Evolutionary conservation across 495 filamentous ascomycete species (phyloP).

Genomic region (Penicillium steckii): DNA sequence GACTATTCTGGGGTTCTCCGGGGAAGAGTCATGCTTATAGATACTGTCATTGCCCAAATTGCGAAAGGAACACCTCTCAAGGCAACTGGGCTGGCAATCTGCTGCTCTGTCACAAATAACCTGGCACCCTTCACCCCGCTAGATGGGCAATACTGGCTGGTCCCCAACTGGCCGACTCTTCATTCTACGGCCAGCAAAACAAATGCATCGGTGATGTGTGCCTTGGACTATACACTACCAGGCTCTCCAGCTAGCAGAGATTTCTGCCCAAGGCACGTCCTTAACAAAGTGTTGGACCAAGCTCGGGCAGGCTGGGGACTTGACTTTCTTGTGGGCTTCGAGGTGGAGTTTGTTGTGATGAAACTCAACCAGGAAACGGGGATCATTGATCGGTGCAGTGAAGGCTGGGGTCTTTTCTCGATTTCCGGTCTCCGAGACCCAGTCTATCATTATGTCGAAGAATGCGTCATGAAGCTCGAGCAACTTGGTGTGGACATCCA

Average conservation of each 20-base stretch:
- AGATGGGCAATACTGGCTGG: not conserved
- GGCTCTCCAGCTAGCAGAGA: not conserved
- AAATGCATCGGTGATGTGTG: not conserved
- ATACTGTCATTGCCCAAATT: constrained; percentile 3
- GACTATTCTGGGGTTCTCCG: constrained; percentile 15
- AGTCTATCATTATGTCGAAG: constrained; percentile 50
- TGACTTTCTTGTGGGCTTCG: constrained; percentile 64
- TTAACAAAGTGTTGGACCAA: constrained; percentile 1
- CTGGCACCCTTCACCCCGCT: not conserved
- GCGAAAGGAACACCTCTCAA: constrained; percentile 4
- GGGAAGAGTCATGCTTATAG: constrained; percentile 6
- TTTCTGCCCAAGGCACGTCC: constrained; percentile 1
- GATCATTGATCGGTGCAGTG: constrained; percentile 1
- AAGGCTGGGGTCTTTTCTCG: constrained; percentile 12
- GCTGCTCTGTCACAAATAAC: not conserved
- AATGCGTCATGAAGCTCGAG: constrained; percentile 52
- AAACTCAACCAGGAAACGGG: not conserved
- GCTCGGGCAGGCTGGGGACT: not conserved
- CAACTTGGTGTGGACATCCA: constrained; percentile 56
- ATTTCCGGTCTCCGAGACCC: constrained; percentile 51
- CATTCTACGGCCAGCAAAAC: not conserved
- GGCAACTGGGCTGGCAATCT: not conserved
- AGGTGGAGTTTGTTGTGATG: constrained; percentile 69
- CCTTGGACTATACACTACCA: not conserved
- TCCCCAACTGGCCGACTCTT: not conserved